Conservation (phyloP, 1,139 yeast genomes). For the Yamadazyma triangularis region DNA sequence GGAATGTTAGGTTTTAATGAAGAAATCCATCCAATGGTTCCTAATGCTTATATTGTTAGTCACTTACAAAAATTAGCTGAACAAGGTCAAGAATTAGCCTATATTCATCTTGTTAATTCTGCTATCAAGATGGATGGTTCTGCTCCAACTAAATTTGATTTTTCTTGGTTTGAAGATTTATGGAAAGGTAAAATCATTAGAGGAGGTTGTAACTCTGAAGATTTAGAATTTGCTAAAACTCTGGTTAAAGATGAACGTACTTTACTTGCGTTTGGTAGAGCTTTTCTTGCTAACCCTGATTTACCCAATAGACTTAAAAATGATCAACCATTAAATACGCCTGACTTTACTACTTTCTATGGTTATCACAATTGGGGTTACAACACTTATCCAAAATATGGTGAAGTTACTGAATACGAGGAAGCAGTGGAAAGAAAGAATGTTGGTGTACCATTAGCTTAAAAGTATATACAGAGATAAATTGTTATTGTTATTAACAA, state of each 20-base stretch:
- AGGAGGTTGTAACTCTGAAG: constrained; percentile 35
- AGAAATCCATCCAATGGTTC: constrained; percentile 28
- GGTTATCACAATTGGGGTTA: constrained; percentile 15
- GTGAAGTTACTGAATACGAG: constrained; percentile 4
- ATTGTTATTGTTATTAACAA: neutral
- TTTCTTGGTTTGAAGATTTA: constrained; percentile 31
- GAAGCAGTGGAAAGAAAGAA: constrained; percentile 6
- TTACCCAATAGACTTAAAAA: constrained; percentile 30
- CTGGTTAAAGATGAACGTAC: constrained; percentile 33
- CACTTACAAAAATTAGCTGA: constrained; percentile 37
- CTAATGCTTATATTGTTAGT: constrained; percentile 29
- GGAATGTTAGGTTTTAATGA: constrained; percentile 33
- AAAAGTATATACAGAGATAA: neutral
- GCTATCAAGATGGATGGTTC: constrained; percentile 15
- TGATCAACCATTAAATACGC: constrained; percentile 7
- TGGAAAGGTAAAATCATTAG: constrained; percentile 50
- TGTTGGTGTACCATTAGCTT: constrained; percentile 4
- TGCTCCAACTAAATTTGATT: constrained; percentile 3
- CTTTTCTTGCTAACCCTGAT: constrained; percentile 51
- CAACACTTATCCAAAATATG: constrained; percentile 12
- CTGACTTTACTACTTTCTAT: constrained; percentile 16
- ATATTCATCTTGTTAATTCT: constrained; percentile 45
- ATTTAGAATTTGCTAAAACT: constrained; percentile 14
- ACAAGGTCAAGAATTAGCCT: constrained; percentile 43
- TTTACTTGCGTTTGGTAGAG: constrained; percentile 42